Conservation (phyloP, 768 basidiomycete genomes). For the Lactarius evosmus region DNA sequence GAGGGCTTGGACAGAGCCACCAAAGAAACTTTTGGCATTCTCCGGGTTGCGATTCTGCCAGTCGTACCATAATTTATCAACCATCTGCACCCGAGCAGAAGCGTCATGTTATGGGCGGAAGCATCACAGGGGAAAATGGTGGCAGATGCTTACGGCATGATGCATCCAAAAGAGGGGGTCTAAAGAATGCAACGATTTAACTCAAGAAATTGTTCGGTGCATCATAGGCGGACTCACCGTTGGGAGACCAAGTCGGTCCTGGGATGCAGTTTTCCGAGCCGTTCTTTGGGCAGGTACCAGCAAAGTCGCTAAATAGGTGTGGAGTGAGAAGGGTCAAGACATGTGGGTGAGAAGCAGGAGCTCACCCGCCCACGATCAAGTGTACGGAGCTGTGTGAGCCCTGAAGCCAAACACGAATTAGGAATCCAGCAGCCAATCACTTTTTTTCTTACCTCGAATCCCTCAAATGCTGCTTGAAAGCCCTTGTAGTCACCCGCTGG, state of each 20-base stretch:
- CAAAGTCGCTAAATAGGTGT: slow-evolving; percentile 31
- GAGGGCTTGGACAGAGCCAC: slow-evolving; percentile 35
- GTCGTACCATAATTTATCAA: slow-evolving; percentile 40
- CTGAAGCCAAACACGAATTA: slow-evolving; percentile 21
- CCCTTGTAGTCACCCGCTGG: slow-evolving; percentile 32
- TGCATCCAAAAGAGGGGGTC: slow-evolving; percentile 39
- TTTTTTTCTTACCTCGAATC: slow-evolving; percentile 28
- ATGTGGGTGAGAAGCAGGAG: background rate
- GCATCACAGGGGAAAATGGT: background rate
- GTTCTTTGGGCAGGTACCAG: slow-evolving; percentile 32
- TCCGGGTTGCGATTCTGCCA: slow-evolving; percentile 34
- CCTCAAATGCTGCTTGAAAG: slow-evolving; percentile 36
- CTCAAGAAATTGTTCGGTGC: background rate
- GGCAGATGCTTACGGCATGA: slow-evolving; percentile 33
- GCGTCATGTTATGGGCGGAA: background rate
- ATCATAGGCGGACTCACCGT: slow-evolving; percentile 31
- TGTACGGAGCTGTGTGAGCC: slow-evolving; percentile 38
- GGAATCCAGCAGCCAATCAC: background rate
- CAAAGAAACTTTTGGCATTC: slow-evolving; percentile 34
- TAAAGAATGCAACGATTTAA: slow-evolving; percentile 10
- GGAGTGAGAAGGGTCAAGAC: background rate
- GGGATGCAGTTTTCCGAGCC: slow-evolving; percentile 31
- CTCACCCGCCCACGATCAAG: slow-evolving; percentile 36
- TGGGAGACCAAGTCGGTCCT: slow-evolving; percentile 35
- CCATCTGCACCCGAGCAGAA: slow-evolving; percentile 30